phyloP scores from a whole-genome alignment of 2,329 filamentous ascomycete genomes.

The Dendrostoma leiphaemia region DNA sequence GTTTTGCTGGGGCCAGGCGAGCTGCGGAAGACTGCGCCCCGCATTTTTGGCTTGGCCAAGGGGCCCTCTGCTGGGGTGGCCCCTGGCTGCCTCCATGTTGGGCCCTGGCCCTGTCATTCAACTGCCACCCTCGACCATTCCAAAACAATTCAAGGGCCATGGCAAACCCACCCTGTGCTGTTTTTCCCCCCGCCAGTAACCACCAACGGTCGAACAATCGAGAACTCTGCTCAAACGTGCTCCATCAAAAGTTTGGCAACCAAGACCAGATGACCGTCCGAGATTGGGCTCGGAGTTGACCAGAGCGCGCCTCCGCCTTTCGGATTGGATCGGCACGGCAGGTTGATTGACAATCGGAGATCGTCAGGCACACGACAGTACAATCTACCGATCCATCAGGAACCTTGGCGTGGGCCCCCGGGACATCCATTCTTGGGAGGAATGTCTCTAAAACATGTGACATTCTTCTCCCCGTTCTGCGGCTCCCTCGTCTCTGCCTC shows the following conservation, averaged over 20 bases:
- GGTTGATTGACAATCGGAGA: background rate
- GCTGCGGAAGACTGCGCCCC: conserved; percentile 6
- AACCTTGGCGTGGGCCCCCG: no score
- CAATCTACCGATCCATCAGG: no score
- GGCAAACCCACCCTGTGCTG: background rate
- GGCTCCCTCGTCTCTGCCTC: background rate
- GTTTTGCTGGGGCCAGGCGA: no score
- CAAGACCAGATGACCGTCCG: background rate
- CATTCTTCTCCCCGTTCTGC: background rate
- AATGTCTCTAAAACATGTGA: background rate
- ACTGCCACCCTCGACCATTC: background rate
- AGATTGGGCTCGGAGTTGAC: no score
- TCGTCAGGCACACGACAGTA: background rate
- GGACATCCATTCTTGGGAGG: no score
- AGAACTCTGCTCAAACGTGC: background rate
- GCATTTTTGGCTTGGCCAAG: conserved; percentile 3
- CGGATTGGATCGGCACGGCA: background rate
- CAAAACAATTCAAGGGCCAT: background rate
- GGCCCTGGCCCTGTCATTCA: conserved; percentile 2
- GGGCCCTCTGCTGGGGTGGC: conserved; percentile 1
- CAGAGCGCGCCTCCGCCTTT: no score
- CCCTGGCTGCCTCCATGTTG: background rate
- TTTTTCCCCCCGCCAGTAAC: no score
- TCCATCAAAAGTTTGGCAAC: background rate
- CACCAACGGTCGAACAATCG: no score